A percentile compares a stretch with the other conserved stretches of the same genome.
These are phyloP conservation scores for Yarrowia sp. DNA, from an alignment of 805 yeast genomes.

Conservation along the genomic window DNA sequence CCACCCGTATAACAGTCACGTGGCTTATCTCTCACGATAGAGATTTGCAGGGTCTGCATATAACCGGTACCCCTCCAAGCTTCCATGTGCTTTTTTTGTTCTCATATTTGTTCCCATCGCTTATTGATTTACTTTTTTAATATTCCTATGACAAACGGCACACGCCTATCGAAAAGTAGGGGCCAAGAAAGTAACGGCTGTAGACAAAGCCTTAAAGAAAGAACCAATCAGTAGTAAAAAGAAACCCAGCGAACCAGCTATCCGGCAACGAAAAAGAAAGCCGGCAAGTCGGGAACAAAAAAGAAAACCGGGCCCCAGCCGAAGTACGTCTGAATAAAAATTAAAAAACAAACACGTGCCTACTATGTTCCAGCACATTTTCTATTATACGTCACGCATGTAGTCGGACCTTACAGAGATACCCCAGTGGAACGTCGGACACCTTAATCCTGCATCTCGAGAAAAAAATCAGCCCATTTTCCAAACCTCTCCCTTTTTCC, in stretches of 20 bases:
- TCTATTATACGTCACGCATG: neutral
- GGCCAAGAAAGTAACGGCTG: no score
- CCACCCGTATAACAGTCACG: neutral
- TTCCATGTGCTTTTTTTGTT: neutral
- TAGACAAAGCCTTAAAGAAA: no score
- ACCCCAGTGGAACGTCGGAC: neutral
- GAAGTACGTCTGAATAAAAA: neutral
- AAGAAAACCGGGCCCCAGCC: neutral
- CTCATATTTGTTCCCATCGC: neutral
- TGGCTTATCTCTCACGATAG: neutral
- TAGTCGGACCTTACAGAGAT: neutral
- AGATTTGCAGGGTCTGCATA: neutral
- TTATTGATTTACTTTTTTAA: neutral
- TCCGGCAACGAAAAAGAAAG: no score
- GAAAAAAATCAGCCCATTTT: slow-evolving; percentile 2
- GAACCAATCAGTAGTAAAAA: neutral
- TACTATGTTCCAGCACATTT: neutral
- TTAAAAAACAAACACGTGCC: neutral
- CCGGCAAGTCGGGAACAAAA: no score
- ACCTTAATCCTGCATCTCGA: neutral
- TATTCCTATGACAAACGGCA: neutral
- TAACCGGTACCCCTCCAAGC: neutral
- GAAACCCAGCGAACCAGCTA: no score
- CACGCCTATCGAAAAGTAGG: neutral
- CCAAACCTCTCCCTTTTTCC: neutral